Evolutionary conservation across 192 early-diverging fungal genomes (phyloP).

Genomic region (Backusella mclennaniae): DNA sequence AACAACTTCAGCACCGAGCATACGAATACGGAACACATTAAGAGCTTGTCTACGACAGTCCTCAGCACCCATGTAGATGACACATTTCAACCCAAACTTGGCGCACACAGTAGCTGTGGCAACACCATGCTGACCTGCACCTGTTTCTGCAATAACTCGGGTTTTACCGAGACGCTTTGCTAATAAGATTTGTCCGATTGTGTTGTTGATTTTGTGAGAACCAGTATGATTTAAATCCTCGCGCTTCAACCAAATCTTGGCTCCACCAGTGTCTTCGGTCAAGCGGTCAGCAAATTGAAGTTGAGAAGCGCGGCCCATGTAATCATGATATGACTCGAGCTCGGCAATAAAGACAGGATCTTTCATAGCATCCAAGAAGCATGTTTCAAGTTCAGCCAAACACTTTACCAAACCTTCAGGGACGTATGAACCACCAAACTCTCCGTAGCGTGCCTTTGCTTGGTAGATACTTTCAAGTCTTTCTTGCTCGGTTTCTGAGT

Average conservation of each 20-base stretch:
- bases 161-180: slow-evolving; percentile 95
- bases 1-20: slow-evolving; percentile 92
- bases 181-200: slow-evolving; percentile 90
- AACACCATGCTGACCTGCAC: slow-evolving; percentile 98
- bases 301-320: slow-evolving; percentile 88
- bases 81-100: slow-evolving; percentile 95
- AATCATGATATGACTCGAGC: slow-evolving; percentile 85
- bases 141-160: slow-evolving; percentile 98
- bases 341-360: slow-evolving; percentile 95
- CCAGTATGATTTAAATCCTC: slow-evolving; percentile 99
- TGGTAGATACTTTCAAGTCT: slow-evolving; percentile 38
- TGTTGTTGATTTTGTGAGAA: slow-evolving; percentile 99
- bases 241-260: slow-evolving; percentile 96
- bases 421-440: slow-evolving; percentile 97
- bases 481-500: neutral
- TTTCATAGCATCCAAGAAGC: slow-evolving; percentile 76
- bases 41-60: slow-evolving; percentile 91
- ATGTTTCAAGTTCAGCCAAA: slow-evolving; percentile 82
- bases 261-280: slow-evolving; percentile 74
- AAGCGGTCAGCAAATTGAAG: slow-evolving; percentile 87
- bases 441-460: slow-evolving; percentile 81
- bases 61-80: slow-evolving; percentile 97
- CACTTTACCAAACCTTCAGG: slow-evolving; percentile 97
- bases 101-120: slow-evolving; percentile 98
- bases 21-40: slow-evolving; percentile 94